phyloP scores from a whole-genome alignment of 345 rosid species.

The Corchorus olitorius region DNA sequence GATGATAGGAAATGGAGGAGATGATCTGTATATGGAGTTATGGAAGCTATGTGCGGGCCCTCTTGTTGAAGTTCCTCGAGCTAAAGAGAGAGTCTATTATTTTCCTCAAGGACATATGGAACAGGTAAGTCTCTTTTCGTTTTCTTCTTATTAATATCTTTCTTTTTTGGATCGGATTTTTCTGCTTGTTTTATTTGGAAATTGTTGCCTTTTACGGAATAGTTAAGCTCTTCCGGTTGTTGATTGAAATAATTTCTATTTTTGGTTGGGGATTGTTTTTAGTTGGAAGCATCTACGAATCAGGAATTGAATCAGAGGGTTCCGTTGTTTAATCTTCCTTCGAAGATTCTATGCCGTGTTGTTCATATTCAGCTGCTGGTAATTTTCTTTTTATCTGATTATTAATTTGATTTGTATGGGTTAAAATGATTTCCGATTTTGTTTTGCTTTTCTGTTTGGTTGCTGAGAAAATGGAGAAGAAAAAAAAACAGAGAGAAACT shows the following conservation, averaged over 20 bases:
- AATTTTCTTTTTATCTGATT: conserved; percentile 11
- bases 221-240: background rate
- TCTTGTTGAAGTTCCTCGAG: conserved; percentile 69
- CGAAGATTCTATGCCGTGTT: conserved; percentile 86
- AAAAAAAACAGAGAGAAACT: background rate
- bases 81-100: conserved; percentile 65
- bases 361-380: conserved; percentile 76
- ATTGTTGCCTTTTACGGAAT: conserved; percentile 14
- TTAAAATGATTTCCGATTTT: background rate
- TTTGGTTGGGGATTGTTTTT: conserved; percentile 30
- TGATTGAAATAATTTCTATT: conserved; percentile 27
- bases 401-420: background rate
- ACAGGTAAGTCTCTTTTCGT: conserved; percentile 48
- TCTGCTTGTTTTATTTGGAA: conserved; percentile 17
- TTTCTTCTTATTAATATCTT: background rate
- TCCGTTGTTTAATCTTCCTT: conserved; percentile 65
- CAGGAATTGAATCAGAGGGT: conserved; percentile 70
- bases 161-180: conserved; percentile 17
- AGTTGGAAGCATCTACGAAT: conserved; percentile 91
- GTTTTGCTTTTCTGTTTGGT: conserved; percentile 11
- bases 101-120: conserved; percentile 99
- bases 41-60: conserved; percentile 95
- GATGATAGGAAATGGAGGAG: conserved; percentile 36
- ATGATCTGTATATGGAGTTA: conserved; percentile 61
- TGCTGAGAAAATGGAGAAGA: conserved; percentile 16